phyloP scores from a whole-genome alignment of 2,329 filamentous ascomycete genomes.

The Aureobasidium mangrovei region DNA sequence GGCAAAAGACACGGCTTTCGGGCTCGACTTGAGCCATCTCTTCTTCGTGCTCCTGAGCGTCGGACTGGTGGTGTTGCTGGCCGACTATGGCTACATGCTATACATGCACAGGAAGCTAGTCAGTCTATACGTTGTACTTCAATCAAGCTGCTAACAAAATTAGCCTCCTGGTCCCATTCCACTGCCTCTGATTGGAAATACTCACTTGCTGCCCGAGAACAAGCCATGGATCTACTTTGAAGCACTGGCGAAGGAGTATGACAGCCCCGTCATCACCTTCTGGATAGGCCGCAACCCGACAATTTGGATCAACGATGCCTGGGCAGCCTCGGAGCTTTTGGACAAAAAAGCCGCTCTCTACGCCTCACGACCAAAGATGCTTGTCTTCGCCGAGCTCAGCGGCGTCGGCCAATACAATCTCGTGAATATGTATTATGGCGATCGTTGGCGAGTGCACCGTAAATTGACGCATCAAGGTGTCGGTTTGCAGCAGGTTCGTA shows the following conservation, averaged over 20 bases:
- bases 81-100: slow-evolving; percentile 21
- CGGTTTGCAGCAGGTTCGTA: slow-evolving; percentile 47
- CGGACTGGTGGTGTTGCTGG: slow-evolving; percentile 20
- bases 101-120: slow-evolving; percentile 19
- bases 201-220: slow-evolving; percentile 25
- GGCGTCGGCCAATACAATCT: slow-evolving; percentile 25
- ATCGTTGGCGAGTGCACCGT: slow-evolving; percentile 34
- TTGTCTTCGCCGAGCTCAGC: slow-evolving; percentile 31
- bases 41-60: slow-evolving; percentile 20
- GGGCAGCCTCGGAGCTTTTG: slow-evolving; percentile 36
- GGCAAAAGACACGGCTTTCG: slow-evolving; percentile 26
- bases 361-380: slow-evolving; percentile 36
- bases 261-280: slow-evolving; percentile 39
- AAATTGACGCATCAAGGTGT: slow-evolving; percentile 47
- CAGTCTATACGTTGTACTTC: not conserved
- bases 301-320: slow-evolving; percentile 38
- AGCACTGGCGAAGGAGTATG: slow-evolving; percentile 35
- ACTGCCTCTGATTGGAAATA: slow-evolving; percentile 39
- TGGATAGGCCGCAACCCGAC: slow-evolving; percentile 41
- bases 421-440: slow-evolving; percentile 37
- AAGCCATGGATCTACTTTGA: slow-evolving; percentile 37
- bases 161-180: slow-evolving; percentile 40
- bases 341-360: slow-evolving; percentile 40
- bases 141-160: not conserved
- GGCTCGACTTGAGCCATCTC: slow-evolving; percentile 23